Conservation (phyloP, 169 alveolate species). For the Plasmodium chabaudi region DNA sequence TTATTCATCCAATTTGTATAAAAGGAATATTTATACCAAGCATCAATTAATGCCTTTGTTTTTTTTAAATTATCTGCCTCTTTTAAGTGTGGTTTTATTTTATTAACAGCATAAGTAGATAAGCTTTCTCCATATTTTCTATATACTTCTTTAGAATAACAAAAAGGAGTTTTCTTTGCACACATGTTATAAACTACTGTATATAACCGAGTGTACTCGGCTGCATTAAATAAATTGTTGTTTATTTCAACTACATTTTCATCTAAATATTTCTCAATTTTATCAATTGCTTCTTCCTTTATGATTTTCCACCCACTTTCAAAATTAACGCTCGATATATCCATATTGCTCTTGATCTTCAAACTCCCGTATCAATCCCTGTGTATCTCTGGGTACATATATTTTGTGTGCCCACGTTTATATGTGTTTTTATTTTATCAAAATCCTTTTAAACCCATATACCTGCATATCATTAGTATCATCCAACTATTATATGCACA, state of each 20-base stretch:
- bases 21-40: conserved; percentile 79
- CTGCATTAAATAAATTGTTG: conserved; percentile 77
- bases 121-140: conserved; percentile 71
- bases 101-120: conserved; percentile 50
- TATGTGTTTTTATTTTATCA: not conserved
- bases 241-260: conserved; percentile 23
- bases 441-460: no score
- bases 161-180: conserved; percentile 73
- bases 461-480: no score
- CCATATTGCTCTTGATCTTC: conserved; percentile 25
- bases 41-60: conserved; percentile 49
- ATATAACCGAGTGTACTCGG: conserved; percentile 78
- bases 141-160: conserved; percentile 73
- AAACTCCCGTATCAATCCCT: no score
- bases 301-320: conserved; percentile 75
- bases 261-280: conserved; percentile 67
- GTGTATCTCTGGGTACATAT: no score
- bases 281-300: conserved; percentile 65
- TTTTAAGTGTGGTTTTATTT: conserved; percentile 57
- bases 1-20: conserved; percentile 82
- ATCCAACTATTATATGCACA: no score
- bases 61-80: conserved; percentile 15
- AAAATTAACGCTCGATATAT: conserved; percentile 37
- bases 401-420: not conserved
- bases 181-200: conserved; percentile 82